Evolutionary conservation across 257 asterid genomes (phyloP).

Genomic region (Solanum appendiculatum): DNA sequence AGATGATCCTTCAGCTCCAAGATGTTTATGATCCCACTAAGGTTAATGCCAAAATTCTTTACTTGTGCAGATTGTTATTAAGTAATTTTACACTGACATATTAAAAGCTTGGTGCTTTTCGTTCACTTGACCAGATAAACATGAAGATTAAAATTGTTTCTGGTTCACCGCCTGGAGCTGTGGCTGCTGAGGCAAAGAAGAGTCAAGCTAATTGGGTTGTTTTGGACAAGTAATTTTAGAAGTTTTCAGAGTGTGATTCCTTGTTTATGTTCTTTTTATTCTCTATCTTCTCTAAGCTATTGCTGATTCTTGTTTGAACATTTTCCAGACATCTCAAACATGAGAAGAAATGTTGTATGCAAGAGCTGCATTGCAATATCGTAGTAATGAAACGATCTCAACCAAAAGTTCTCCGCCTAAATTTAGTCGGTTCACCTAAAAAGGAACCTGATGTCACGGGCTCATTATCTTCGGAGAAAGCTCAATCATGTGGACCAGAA

Average conservation of each 20-base stretch:
- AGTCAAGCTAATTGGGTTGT: constrained; percentile 91
- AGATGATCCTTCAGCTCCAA: constrained; percentile 96
- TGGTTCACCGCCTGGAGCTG: constrained; percentile 63
- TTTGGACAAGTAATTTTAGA: constrained; percentile 61
- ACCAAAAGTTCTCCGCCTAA: constrained; percentile 83
- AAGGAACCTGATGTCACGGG: constrained; percentile 26
- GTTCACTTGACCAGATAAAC: constrained; percentile 45
- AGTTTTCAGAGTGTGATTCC: background rate
- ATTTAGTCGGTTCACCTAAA: constrained; percentile 59
- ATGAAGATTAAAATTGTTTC: constrained; percentile 77
- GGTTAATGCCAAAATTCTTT: constrained; percentile 20
- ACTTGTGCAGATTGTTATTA: background rate
- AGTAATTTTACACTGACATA: background rate
- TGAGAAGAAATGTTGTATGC: constrained; percentile 78
- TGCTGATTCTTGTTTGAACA: background rate
- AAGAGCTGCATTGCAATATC: constrained; percentile 86
- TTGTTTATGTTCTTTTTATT: background rate
- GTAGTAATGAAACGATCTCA: constrained; percentile 89
- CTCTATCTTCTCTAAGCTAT: background rate
- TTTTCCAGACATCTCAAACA: constrained; percentile 67
- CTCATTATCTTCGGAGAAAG: constrained; percentile 8
- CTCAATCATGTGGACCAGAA: constrained; percentile 19
- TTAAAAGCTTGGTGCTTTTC: background rate
- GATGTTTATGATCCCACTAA: constrained; percentile 92
- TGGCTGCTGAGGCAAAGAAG: constrained; percentile 83